phyloP scores from a whole-genome alignment of 768 basidiomycete species.

The Gloeophyllum trabeum region DNA sequence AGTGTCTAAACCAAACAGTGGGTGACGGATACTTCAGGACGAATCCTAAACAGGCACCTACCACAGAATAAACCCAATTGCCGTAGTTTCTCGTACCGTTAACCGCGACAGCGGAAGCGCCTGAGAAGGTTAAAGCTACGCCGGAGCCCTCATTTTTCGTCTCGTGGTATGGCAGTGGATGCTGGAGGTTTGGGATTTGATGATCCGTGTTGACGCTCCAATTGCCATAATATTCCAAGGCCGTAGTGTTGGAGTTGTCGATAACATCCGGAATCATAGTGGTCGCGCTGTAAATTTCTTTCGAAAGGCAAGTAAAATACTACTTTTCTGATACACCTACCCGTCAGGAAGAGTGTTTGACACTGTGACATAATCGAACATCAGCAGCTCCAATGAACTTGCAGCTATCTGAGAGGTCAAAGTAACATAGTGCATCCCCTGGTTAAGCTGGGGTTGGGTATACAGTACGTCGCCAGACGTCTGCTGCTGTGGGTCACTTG shows the following conservation, averaged over 20 bases:
- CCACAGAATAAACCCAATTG: slow-evolving; percentile 15
- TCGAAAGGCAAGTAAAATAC: slow-evolving; percentile 1
- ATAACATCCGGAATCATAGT: neutral
- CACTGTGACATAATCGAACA: slow-evolving; percentile 5
- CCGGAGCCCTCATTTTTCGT: slow-evolving; percentile 1
- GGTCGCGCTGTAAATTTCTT: too few relatives aligned
- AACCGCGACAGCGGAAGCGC: slow-evolving; percentile 5
- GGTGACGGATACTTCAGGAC: neutral
- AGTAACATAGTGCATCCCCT: slow-evolving; percentile 6
- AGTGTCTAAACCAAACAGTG: slow-evolving; percentile 1
- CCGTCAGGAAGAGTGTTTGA: neutral
- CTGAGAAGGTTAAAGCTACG: slow-evolving; percentile 4
- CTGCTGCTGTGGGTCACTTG: neutral
- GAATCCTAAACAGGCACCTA: slow-evolving; percentile 3
- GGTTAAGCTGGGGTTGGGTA: neutral
- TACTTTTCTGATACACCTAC: slow-evolving; percentile 3
- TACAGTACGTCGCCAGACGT: slow-evolving; percentile 4
- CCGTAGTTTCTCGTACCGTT: slow-evolving; percentile 13
- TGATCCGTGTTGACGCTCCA: slow-evolving; percentile 4
- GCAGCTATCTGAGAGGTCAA: slow-evolving; percentile 4
- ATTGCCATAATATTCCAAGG: slow-evolving; percentile 9
- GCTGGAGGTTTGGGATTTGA: slow-evolving; percentile 2
- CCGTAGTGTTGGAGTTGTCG: slow-evolving; percentile 7
- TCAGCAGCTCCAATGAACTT: slow-evolving; percentile 4
- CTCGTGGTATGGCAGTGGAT: slow-evolving; percentile 6